Percentiles rank a stretch among this genome's conserved stretches.
These are phyloP conservation scores for Trichoderma cornu-damae DNA, from an alignment of 2,329 filamentous ascomycete genomes.

Conservation along the genomic window DNA sequence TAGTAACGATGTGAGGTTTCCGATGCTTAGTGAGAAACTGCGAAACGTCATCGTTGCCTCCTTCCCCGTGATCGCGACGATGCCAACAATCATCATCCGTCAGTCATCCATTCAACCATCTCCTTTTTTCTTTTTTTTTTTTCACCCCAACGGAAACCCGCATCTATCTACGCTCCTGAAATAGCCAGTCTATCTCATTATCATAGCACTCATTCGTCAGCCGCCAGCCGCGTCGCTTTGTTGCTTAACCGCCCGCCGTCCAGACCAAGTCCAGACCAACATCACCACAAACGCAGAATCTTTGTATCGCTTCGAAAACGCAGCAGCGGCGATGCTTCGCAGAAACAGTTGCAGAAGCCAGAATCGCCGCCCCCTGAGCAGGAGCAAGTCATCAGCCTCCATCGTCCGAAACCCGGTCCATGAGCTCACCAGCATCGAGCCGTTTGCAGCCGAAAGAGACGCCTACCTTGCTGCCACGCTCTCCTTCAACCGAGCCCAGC, in stretches of 20 bases:
- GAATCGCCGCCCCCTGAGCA: constrained; percentile 39
- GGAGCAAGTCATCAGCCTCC: constrained; percentile 52
- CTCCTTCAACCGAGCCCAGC: constrained; percentile 52
- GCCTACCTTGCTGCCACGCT: constrained; percentile 58
- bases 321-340: constrained; percentile 40
- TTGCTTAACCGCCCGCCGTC: background rate
- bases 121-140: too few relatives aligned
- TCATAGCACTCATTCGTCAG: background rate
- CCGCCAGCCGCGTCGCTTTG: background rate
- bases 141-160: background rate
- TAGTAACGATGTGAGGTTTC: background rate
- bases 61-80: background rate
- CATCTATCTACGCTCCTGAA: background rate
- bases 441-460: constrained; percentile 48
- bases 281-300: background rate
- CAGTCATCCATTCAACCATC: background rate
- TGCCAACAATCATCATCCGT: background rate
- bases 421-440: constrained; percentile 44
- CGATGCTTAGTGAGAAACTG: too few relatives aligned
- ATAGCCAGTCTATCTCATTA: background rate
- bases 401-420: constrained; percentile 37
- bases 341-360: constrained; percentile 44
- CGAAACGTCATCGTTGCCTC: background rate
- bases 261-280: too few relatives aligned
- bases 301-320: background rate